Base-by-base conservation (phyloP, 768 basidiomycete genomes). In the Lentinula aciculospora region DNA sequence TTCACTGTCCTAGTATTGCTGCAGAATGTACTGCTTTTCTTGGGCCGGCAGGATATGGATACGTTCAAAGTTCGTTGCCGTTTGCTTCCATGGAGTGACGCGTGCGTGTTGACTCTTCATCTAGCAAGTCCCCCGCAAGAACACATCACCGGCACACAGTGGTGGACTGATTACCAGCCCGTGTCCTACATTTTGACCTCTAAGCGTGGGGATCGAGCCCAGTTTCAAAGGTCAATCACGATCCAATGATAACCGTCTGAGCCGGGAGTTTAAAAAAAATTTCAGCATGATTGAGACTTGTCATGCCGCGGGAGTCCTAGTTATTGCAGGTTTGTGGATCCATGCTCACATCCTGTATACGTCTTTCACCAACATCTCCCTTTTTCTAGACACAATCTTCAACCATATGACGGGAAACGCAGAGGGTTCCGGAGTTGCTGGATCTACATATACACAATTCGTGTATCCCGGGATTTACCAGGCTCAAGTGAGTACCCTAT, bases 131-230 rank as follows among this genome's bases (percentile, higher is more conserved):
- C 74, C 3, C 63, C 84, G 2, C 74, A 76, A 57, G 85, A 87
- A 61, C 84, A 86, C 62, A 69, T 86, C 42, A 62, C 69, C 13
- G 86, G 85, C 3, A 10, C 71, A 2, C 76, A 86, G 63, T 88
- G 86, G 86, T 88, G 86, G 86, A 88, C 86, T 0, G 86, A 87
- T 65, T 88, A 89, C 63, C 86, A 80, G 59, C 3, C 76, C 71
- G 31, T 76, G 0, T 86, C 85, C 1, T 86, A 88, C 65, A 85
- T 56, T 9, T 65, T 88, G 48, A 83, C 76, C 1, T 86, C 84
- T 0, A 88, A 88, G 67, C 82, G 84, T 0, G 87, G 86, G 4
- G 74, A 81, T 61, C 75, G 83, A 13, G 58, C 67, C 3, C 82
- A 86, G 59, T 86, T 75, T 28, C 47, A 65, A 58, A 72, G 60